phyloP scores from a whole-genome alignment of 805 yeast species.

The Yarrowia sp. region DNA sequence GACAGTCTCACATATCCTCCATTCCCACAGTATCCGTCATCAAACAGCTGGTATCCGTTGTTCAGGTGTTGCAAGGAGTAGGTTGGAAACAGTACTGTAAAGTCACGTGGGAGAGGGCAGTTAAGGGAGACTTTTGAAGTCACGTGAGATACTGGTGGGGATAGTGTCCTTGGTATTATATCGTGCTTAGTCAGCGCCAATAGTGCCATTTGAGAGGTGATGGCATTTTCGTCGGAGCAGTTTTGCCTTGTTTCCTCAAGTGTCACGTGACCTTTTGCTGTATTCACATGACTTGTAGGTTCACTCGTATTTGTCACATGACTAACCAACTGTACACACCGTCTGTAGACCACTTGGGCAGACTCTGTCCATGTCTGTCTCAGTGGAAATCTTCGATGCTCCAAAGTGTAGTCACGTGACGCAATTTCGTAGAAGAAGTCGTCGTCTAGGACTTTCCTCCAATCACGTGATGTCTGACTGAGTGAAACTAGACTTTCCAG shows the following conservation, averaged over 20 bases:
- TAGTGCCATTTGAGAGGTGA: neutral
- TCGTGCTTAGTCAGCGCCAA: neutral
- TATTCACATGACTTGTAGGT: no score
- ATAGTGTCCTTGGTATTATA: neutral
- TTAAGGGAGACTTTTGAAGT: neutral
- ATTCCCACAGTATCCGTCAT: neutral
- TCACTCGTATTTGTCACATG: neutral
- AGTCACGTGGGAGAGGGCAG: neutral
- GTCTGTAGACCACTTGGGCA: neutral
- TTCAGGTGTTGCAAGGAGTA: conserved; percentile 2
- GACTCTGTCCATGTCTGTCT: conserved; percentile 5
- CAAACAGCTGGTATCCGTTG: conserved; percentile 11
- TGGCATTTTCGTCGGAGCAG: neutral
- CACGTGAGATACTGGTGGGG: neutral
- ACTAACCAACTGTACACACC: neutral
- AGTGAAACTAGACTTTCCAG: conserved; percentile 2
- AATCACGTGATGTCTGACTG: neutral
- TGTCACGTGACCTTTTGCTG: neutral
- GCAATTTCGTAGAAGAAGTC: neutral
- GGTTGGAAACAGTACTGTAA: neutral
- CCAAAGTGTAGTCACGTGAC: neutral
- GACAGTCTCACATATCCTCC: neutral
- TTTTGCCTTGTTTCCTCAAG: no score
- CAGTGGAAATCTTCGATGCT: neutral
- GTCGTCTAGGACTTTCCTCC: neutral